A percentile compares a stretch with the other conserved stretches of the same genome.
These are phyloP conservation scores for Metschnikowia anglica DNA, from an alignment of 805 yeast genomes.

Conservation along the genomic window DNA sequence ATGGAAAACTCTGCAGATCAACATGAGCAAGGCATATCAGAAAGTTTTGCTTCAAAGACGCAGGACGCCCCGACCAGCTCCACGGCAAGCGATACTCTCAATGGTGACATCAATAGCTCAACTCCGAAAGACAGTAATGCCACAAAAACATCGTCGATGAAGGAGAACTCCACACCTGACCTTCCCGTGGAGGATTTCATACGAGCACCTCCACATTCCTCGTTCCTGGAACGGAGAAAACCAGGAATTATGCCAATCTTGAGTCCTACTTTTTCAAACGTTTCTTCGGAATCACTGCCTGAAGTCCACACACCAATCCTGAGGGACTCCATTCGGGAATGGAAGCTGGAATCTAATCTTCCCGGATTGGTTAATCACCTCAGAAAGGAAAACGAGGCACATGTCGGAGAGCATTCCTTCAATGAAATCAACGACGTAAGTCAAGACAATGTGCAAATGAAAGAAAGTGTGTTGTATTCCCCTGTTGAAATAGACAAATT, in stretches of 20 bases:
- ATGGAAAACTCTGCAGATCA: background rate
- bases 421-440: background rate
- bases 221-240: slow-evolving; percentile 5
- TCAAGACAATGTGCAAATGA: background rate
- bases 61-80: background rate
- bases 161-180: background rate
- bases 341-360: slow-evolving; percentile 8
- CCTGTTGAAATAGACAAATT: slow-evolving; percentile 17
- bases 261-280: background rate
- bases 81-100: background rate
- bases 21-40: background rate
- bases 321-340: slow-evolving; percentile 3
- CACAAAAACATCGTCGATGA: background rate
- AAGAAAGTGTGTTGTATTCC: slow-evolving; percentile 11
- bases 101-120: background rate
- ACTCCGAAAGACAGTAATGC: background rate
- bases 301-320: slow-evolving; percentile 5
- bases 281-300: background rate
- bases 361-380: slow-evolving; percentile 1
- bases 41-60: background rate
- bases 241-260: slow-evolving; percentile 1
- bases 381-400: background rate
- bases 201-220: background rate
- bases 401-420: background rate
- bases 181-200: background rate